phyloP scores from a whole-genome alignment of 106 monocot genomes.

The Acanthochlamys bracteata region DNA sequence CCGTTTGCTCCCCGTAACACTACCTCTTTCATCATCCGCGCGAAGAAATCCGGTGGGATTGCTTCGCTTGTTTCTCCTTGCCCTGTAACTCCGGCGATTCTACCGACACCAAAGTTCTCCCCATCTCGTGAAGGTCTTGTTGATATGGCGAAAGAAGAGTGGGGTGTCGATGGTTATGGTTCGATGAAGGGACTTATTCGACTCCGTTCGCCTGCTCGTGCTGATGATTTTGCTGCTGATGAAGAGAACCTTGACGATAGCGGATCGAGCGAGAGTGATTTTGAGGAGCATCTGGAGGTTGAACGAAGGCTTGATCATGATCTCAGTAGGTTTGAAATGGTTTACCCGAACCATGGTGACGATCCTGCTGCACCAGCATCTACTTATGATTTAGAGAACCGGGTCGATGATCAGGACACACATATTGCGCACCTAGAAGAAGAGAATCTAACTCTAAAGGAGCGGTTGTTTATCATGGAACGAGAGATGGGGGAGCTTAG shows the following conservation, averaged over 20 bases:
- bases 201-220: constrained; percentile 33
- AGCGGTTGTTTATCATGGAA: constrained; percentile 83
- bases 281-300: constrained; percentile 62
- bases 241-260: not conserved
- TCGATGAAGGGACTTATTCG: constrained; percentile 95
- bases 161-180: constrained; percentile 97
- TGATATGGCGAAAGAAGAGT: constrained; percentile 99
- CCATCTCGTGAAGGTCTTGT: constrained; percentile 73
- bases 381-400: constrained; percentile 34
- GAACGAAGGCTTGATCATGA: constrained; percentile 55
- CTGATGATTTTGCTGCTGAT: constrained; percentile 1
- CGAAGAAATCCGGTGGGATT: constrained; percentile 90
- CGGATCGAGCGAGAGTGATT: constrained; percentile 56
- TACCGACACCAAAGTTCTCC: constrained; percentile 84
- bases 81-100: constrained; percentile 87
- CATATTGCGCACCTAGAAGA: constrained; percentile 76
- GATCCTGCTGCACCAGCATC: constrained; percentile 7
- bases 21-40: constrained; percentile 89
- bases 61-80: constrained; percentile 82
- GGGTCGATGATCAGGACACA: constrained; percentile 64
- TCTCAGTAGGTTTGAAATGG: constrained; percentile 45
- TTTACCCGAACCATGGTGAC: constrained; percentile 23
- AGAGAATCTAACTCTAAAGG: constrained; percentile 84
- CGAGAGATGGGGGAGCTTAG: constrained; percentile 68
- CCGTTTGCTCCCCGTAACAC: constrained; percentile 89